Base-by-base conservation (phyloP, 2,329 filamentous ascomycete species). In the Aspergillus candidus region DNA sequence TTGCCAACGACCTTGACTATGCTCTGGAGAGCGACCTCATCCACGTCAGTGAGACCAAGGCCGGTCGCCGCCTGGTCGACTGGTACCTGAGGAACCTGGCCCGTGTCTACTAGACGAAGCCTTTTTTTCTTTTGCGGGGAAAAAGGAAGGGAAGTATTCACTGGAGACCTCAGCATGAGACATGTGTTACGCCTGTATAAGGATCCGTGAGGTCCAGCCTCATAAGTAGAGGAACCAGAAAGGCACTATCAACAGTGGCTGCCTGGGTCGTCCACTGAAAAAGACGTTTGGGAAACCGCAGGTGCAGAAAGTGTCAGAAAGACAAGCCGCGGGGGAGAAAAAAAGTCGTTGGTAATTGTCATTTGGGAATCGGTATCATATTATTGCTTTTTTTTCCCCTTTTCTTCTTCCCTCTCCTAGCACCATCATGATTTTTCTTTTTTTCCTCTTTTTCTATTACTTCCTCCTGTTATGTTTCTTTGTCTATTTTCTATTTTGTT, bases 81-180 rank as follows among this genome's bases (percentile, higher is more conserved):
- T 98, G 93, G 93, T 98, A 98, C 71, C 80, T 98, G 66, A 84
- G 93, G 66, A 98, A 98, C 77, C 77, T 98, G 63, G 87, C 90
- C 49, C 84, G 93, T 68, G 94, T 90, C 47, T 98, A 98, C 76
- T 94, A 85, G 54, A 51, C 15, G 39, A 35, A 41, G 17, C n/a
- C 38, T 29, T 35, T 43, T 34, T 39, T 22, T 50, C 43, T 49
- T 38, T 27, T 27, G 7, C 22, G 7, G 22, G 22, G 6, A 27
- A 27, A 27, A 27, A 27, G 22, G 22, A 27, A 8, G 22, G 43
- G 40, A 47, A 48, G 38, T 22, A 31, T 36, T 37, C 40, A 29
- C 22, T n/a, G 32, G 36, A 18, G 35, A 18, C 32, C 37, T 38
- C 29, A 13, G 35, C 44, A 50, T 18, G 39, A 46, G 43, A 46